Evolutionary conservation across 495 filamentous ascomycete genomes (phyloP).

Genomic region (Tuber aestivum): DNA sequence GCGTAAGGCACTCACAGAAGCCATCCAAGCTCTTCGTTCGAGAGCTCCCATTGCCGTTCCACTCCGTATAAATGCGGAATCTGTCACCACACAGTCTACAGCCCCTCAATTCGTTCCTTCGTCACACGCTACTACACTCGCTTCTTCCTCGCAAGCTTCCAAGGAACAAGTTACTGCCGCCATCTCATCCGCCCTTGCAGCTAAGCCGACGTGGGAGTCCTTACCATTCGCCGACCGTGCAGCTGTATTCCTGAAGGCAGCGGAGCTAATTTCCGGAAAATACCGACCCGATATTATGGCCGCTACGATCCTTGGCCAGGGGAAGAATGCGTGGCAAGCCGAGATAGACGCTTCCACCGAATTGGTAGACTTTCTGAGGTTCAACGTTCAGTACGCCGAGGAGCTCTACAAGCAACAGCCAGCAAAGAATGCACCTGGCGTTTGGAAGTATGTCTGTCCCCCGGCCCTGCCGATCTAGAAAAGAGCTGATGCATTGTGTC

Average conservation of each 20-base stretch:
- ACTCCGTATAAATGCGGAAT: constrained; percentile 69
- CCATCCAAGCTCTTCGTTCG: constrained; percentile 57
- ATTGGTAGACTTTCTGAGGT: constrained; percentile 82
- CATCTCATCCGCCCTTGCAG: constrained; percentile 72
- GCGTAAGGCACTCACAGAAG: constrained; percentile 63
- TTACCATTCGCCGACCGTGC: constrained; percentile 82
- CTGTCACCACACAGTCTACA: constrained; percentile 42
- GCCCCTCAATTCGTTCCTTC: constrained; percentile 64
- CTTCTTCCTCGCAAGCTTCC: constrained; percentile 70
- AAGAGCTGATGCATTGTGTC: constrained; percentile 6
- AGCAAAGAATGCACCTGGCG: constrained; percentile 62
- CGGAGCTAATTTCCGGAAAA: constrained; percentile 78
- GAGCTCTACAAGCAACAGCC: constrained; percentile 83
- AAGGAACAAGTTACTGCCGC: constrained; percentile 64
- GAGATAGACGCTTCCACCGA: constrained; percentile 95
- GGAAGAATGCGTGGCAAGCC: constrained; percentile 94
- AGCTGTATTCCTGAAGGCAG: constrained; percentile 90
- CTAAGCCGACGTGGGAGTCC: constrained; percentile 73
- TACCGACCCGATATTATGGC: constrained; percentile 93
- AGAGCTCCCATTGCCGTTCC: constrained; percentile 65
- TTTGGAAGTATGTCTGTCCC: constrained; percentile 59
- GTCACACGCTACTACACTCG: constrained; percentile 63
- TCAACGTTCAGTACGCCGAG: constrained; percentile 83
- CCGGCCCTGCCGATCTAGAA: background rate
- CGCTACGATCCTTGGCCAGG: constrained; percentile 86